Evolutionary conservation across 2,329 filamentous ascomycete species (phyloP).

Genomic region (Xylariaceae sp.): DNA sequence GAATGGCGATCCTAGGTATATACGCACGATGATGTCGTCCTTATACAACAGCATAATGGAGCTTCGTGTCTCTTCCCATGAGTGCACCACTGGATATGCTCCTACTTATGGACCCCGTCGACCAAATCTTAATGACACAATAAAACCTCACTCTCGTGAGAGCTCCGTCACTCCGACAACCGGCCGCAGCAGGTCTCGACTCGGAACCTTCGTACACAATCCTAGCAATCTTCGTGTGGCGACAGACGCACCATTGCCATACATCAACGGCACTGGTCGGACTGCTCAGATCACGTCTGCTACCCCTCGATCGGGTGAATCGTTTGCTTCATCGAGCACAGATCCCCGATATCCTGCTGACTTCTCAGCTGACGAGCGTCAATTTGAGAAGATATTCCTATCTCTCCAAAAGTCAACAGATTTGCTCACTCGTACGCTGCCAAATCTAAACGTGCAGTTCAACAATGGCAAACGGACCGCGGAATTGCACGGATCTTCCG

Average conservation of each 20-base stretch:
- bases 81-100: constrained; percentile 24
- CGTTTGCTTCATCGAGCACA: constrained; percentile 61
- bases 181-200: constrained; percentile 43
- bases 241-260: constrained; percentile 52
- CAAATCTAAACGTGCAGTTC: constrained; percentile 67
- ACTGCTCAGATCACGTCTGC: constrained; percentile 53
- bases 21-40: constrained; percentile 61
- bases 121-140: constrained; percentile 43
- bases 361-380: constrained; percentile 71
- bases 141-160: constrained; percentile 51
- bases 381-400: constrained; percentile 80
- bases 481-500: constrained; percentile 56
- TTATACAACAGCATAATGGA: constrained; percentile 69
- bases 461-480: constrained; percentile 61
- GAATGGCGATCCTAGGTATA: constrained; percentile 65
- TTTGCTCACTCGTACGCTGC: constrained; percentile 68
- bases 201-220: constrained; percentile 43
- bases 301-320: constrained; percentile 82
- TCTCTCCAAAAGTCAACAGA: constrained; percentile 73
- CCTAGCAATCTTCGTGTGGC: constrained; percentile 55
- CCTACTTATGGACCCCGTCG: constrained; percentile 26
- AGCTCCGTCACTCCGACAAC: constrained; percentile 52
- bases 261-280: constrained; percentile 48
- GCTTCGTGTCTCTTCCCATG: constrained; percentile 51
- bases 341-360: constrained; percentile 57